A percentile compares a stretch with the other conserved stretches of the same genome.
Conservation (phyloP, 1,139 yeast species). For the Entelexis sorbosivorans region DNA sequence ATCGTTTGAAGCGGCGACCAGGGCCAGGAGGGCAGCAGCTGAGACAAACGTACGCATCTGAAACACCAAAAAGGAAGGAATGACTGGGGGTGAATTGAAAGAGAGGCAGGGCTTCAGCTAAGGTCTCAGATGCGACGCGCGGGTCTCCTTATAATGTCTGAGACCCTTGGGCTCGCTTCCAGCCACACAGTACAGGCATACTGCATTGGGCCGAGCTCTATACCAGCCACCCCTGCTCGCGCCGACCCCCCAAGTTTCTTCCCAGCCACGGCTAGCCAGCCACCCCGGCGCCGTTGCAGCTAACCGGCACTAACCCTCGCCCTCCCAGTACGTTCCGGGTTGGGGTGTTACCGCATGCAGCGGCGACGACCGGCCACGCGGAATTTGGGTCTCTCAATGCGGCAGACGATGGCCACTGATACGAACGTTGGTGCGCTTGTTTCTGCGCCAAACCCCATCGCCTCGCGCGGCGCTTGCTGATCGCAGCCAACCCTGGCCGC, state of each 20-base stretch:
- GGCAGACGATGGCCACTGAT: background rate
- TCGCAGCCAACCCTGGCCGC: background rate
- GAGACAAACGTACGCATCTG: constrained; percentile 13
- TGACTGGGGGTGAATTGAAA: constrained; percentile 6
- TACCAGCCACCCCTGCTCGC: constrained; percentile 1
- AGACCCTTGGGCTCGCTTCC: constrained; percentile 2
- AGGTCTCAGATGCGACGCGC: background rate
- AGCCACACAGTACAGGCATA: background rate
- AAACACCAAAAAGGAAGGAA: constrained; percentile 9
- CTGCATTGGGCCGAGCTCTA: background rate
- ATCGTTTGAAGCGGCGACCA: constrained; percentile 13
- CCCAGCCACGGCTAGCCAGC: background rate
- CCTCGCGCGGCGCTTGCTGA: background rate
- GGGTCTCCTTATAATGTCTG: constrained; percentile 1
- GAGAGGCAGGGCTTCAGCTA: constrained; percentile 7
- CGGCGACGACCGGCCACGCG: background rate
- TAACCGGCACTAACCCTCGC: background rate
- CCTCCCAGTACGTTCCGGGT: background rate
- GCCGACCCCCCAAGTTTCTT: background rate
- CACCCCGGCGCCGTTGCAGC: background rate
- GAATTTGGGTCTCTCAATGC: background rate
- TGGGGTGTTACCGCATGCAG: background rate
- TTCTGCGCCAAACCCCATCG: background rate
- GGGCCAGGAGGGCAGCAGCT: constrained; percentile 5
- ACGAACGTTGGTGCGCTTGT: background rate